Evolutionary conservation across 305 asterid species (phyloP).

Genomic region (Fraxinus dipetala): DNA sequence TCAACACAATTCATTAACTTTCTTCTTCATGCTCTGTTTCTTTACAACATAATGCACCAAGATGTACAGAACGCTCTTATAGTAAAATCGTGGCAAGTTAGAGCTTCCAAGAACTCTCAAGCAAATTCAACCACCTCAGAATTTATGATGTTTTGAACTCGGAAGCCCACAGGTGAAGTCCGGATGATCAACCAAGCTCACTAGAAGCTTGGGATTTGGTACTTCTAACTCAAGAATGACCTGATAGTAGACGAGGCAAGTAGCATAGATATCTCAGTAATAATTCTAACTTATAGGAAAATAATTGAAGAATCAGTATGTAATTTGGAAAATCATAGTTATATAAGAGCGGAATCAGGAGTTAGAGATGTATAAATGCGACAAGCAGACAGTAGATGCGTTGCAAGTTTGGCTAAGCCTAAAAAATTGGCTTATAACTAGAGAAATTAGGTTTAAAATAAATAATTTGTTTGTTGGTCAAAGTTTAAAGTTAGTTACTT

Average conservation of each 20-base stretch:
- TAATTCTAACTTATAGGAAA: background rate
- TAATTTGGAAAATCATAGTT: background rate
- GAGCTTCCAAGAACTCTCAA: background rate
- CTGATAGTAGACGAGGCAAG: constrained; percentile 34
- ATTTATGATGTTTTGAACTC: constrained; percentile 25
- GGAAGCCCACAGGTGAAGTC: constrained; percentile 64
- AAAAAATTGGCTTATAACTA: background rate
- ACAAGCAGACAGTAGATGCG: background rate
- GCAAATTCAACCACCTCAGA: constrained; percentile 16
- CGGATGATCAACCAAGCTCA: constrained; percentile 53
- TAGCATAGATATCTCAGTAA: constrained; percentile 1
- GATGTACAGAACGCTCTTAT: background rate
- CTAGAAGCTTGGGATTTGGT: constrained; percentile 45
- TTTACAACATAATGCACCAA: background rate
- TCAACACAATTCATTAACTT: background rate
- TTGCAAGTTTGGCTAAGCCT: background rate
- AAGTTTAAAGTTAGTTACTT: background rate
- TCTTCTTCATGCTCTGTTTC: constrained; percentile 1
- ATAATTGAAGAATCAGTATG: background rate
- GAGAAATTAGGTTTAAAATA: background rate
- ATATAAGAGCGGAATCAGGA: background rate
- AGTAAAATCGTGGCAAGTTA: background rate
- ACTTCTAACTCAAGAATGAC: constrained; percentile 73
- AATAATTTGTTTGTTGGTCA: background rate
- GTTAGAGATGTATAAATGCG: background rate